Percentiles rank a stretch among this genome's conserved stretches.
These are phyloP conservation scores for Amylocystis lapponica DNA, from an alignment of 768 basidiomycete genomes.

Conservation along the genomic window DNA sequence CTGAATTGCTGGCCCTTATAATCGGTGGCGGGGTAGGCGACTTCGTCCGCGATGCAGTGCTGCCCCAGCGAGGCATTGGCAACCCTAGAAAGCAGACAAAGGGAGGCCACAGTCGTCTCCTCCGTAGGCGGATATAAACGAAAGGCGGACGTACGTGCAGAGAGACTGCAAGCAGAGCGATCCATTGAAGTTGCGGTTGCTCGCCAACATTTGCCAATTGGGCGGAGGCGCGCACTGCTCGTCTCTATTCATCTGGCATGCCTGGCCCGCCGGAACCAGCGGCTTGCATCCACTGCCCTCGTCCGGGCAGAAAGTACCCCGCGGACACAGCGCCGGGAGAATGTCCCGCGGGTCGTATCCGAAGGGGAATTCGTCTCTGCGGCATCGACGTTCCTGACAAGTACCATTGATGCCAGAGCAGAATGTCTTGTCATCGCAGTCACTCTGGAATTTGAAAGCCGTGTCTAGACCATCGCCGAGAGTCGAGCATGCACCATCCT, in stretches of 20 bases:
- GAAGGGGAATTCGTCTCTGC: slow-evolving; percentile 57
- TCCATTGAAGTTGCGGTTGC: slow-evolving; percentile 42
- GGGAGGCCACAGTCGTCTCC: not conserved
- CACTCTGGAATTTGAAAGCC: slow-evolving; percentile 53
- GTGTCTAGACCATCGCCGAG: slow-evolving; percentile 47
- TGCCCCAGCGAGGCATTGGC: slow-evolving; percentile 50
- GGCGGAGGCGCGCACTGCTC: slow-evolving; percentile 43
- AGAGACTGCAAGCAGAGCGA: slow-evolving; percentile 51
- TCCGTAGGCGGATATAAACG: not conserved
- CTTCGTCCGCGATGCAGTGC: slow-evolving; percentile 48
- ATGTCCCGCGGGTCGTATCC: slow-evolving; percentile 32
- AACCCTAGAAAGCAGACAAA: slow-evolving; percentile 31
- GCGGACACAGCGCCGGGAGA: slow-evolving; percentile 49
- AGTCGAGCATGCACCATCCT: slow-evolving; percentile 29
- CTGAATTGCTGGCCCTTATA: slow-evolving; percentile 34
- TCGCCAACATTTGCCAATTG: slow-evolving; percentile 36
- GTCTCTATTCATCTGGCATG: slow-evolving; percentile 60
- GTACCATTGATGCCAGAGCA: slow-evolving; percentile 34
- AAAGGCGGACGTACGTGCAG: slow-evolving; percentile 44
- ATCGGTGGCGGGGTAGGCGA: slow-evolving; percentile 43
- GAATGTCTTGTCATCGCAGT: slow-evolving; percentile 55
- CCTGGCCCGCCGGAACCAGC: slow-evolving; percentile 34
- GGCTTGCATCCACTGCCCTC: slow-evolving; percentile 52
- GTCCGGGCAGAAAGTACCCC: slow-evolving; percentile 60
- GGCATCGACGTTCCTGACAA: slow-evolving; percentile 50